Conservation (phyloP, 2,329 filamentous ascomycete species). For the Colletotrichum chrysophilum region DNA sequence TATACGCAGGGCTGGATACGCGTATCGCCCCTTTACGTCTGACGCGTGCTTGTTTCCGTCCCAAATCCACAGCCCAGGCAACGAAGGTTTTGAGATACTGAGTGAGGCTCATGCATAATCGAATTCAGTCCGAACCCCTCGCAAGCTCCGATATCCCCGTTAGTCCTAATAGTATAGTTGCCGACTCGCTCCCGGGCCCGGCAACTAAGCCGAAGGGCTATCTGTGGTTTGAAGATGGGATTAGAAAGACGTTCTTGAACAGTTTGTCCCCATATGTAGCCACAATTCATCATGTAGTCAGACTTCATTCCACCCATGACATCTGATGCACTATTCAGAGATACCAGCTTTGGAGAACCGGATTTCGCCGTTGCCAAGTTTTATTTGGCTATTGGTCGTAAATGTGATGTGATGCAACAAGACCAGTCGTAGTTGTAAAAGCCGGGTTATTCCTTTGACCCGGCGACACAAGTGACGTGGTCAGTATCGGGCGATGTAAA, state of each 20-base stretch:
- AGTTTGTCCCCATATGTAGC: background rate
- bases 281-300: background rate
- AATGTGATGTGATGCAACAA: background rate
- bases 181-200: background rate
- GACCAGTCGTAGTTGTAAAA: background rate
- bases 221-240: background rate
- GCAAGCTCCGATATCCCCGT: background rate
- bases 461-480: background rate
- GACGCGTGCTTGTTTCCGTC: background rate
- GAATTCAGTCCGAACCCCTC: background rate
- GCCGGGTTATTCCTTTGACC: background rate
- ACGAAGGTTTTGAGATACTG: background rate
- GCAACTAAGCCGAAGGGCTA: background rate
- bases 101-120: background rate
- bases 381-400: background rate
- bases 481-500: background rate
- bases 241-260: background rate
- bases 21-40: background rate
- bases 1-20: background rate
- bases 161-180: background rate
- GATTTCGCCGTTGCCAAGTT: background rate
- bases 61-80: background rate
- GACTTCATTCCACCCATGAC: rapidly evolving
- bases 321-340: rapidly evolving
- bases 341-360: rapidly evolving